Evolutionary conservation across 179 eudicot genomes (phyloP).

Genomic region (Patellifolia procumbens): DNA sequence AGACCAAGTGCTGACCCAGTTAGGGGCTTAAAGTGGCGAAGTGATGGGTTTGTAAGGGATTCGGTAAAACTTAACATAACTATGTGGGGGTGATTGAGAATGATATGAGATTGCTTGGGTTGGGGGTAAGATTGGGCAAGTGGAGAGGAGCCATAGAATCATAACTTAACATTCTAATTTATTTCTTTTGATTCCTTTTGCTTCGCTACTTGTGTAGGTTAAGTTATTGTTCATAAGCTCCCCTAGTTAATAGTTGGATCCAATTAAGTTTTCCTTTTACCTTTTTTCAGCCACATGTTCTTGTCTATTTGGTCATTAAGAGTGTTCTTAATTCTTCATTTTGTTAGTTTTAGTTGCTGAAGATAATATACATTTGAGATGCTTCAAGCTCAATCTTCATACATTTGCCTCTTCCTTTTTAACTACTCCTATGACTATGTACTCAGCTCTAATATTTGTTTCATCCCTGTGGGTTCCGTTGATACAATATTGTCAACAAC

Average conservation of each 20-base stretch:
- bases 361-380: not conserved
- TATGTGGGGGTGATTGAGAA: too few relatives aligned
- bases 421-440: too few relatives aligned
- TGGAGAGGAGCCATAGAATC: too few relatives aligned
- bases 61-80: too few relatives aligned
- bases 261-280: not conserved
- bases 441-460: slow-evolving; percentile 15
- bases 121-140: too few relatives aligned
- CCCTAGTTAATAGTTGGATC: not conserved
- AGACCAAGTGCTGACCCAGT: too few relatives aligned
- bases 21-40: too few relatives aligned
- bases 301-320: not conserved
- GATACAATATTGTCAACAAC: slow-evolving; percentile 92
- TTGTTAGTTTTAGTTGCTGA: not conserved
- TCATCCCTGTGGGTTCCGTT: slow-evolving; percentile 78
- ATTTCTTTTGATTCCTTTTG: too few relatives aligned
- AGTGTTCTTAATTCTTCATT: not conserved
- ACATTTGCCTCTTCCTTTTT: not conserved
- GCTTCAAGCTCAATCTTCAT: not conserved
- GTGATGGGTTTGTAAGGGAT: too few relatives aligned
- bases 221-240: not conserved
- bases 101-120: too few relatives aligned
- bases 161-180: too few relatives aligned
- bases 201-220: too few relatives aligned
- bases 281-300: not conserved